These are phyloP conservation scores for Leccinum disarticulatum DNA, from an alignment of 768 basidiomycete species.

Conservation along the genomic window DNA sequence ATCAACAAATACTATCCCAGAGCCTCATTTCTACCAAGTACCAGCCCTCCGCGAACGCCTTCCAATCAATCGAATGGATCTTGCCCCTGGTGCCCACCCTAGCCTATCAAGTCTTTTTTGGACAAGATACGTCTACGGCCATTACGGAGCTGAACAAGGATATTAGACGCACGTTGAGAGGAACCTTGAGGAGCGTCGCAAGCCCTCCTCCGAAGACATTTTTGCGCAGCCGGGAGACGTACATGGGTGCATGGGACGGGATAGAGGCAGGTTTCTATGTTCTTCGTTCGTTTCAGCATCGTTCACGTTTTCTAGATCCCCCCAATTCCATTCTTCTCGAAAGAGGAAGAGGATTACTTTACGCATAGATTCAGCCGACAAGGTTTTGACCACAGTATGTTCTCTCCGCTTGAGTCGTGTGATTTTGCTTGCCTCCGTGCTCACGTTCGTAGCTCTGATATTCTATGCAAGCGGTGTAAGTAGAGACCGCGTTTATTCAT, in stretches of 20 bases:
- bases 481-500: neutral
- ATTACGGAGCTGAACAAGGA: constrained; percentile 54
- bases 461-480: constrained; percentile 61
- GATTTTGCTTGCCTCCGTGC: neutral
- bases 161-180: constrained; percentile 56
- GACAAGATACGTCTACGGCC: constrained; percentile 46
- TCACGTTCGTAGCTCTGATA: constrained; percentile 47
- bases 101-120: constrained; percentile 66
- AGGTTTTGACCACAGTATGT: constrained; percentile 62
- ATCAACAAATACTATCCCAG: neutral
- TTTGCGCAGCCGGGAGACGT: constrained; percentile 49
- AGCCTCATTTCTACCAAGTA: constrained; percentile 43
- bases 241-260: constrained; percentile 51
- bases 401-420: neutral
- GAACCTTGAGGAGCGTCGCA: constrained; percentile 49
- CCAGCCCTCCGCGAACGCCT: constrained; percentile 50
- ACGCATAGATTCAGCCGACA: constrained; percentile 58
- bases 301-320: constrained; percentile 47
- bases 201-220: constrained; percentile 59
- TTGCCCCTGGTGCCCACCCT: constrained; percentile 48
- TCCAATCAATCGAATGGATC: constrained; percentile 45
- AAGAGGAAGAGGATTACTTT: constrained; percentile 68
- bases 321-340: constrained; percentile 57
- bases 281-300: neutral
- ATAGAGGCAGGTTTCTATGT: constrained; percentile 16